Evolutionary conservation across 164 flowering plant genomes (phyloP).

Genomic region (Macadamia tetraphylla): DNA sequence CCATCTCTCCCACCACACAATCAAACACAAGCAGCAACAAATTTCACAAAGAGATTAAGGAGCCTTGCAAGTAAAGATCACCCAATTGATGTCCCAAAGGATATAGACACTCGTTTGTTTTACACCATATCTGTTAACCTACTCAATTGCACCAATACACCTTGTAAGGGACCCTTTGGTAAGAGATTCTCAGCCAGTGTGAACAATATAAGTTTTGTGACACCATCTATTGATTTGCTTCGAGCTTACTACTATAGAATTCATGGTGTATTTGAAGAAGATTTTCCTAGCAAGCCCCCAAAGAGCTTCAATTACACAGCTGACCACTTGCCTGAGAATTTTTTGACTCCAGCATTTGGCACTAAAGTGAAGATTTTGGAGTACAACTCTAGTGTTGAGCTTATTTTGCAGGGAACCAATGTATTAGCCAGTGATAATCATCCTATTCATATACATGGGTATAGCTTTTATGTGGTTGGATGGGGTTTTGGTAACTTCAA

Average conservation of each 20-base stretch:
- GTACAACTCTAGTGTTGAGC: slow-evolving; percentile 34
- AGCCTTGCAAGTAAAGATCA: slow-evolving; percentile 19
- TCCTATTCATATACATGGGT: slow-evolving; percentile 63
- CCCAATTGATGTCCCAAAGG: slow-evolving; percentile 3
- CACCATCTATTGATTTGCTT: slow-evolving; percentile 32
- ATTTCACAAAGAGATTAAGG: slow-evolving; percentile 11
- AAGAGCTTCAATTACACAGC: slow-evolving; percentile 34
- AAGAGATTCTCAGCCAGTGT: slow-evolving; percentile 36
- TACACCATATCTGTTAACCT: slow-evolving; percentile 13
- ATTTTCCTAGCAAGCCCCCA: slow-evolving; percentile 42
- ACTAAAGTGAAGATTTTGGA: slow-evolving; percentile 36
- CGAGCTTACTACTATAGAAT: slow-evolving; percentile 39
- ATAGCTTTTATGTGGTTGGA: slow-evolving; percentile 57
- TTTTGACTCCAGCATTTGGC: slow-evolving; percentile 19
- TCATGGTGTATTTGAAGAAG: slow-evolving; percentile 23
- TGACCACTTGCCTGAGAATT: slow-evolving; percentile 13
- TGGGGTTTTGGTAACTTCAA: slow-evolving; percentile 55
- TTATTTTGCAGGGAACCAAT: slow-evolving; percentile 47
- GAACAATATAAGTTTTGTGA: slow-evolving; percentile 47
- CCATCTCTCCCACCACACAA: slow-evolving; percentile 13
- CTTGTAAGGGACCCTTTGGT: slow-evolving; percentile 33
- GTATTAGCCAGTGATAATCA: slow-evolving; percentile 29
- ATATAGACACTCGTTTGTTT: slow-evolving; percentile 6
- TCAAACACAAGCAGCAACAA: slow-evolving; percentile 5
- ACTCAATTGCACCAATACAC: slow-evolving; percentile 6